Evolutionary conservation across 1,284 basidiomycete species (phyloP), one percentile per base, ranked within the genome.

Genomic region (Hypsizygus ulmarius): DNA sequence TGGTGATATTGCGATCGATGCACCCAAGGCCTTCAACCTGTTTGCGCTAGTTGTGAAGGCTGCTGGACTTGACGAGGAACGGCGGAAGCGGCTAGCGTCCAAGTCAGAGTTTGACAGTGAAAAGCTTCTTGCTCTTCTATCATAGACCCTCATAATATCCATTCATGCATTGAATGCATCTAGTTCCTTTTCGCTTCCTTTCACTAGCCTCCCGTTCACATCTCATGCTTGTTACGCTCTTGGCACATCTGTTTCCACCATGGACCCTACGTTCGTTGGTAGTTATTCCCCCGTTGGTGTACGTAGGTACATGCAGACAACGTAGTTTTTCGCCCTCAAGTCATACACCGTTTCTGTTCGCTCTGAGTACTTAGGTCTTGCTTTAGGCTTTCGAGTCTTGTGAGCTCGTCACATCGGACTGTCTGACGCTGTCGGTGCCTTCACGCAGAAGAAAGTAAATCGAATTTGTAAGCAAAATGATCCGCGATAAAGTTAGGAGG

Each of bases 1-100:
- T 56, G 91, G 93, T 60, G 93, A 97, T 63, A 81, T 93, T 48
- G 81, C 84, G 14, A 87, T 94, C 59, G 93, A 97, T 65, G 90
- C 88, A 51, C 94, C 94, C 3, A 87, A 87, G 62, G 93, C 92
- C 0, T 86, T 88, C 70, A 69, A 79, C 51, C 79, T 86, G 44
- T 84, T 93, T 64, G 90, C 84, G 7, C 74, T 76, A 46, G 81
- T 93, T 70, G 67, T 93, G 50, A 83, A 81, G 62, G 83, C 81
- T 36, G 74, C 87, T 15, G 75, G 74, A 16, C 68, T 90, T 56
- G 79, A 89, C 56, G 79, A 82, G 52, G 79, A 79, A 43, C 72
- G 72, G 48, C 73, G 72, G 49, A 65, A 68, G 45, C 77, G 74
- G 42, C 70, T 88, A 49, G 75, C 78, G 25, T 68, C 73, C 43